Percentiles rank a stretch among this genome's conserved stretches.
Evolutionary conservation across 2,329 filamentous ascomycete genomes (phyloP).

Genomic region (Triangularia verruculosa): DNA sequence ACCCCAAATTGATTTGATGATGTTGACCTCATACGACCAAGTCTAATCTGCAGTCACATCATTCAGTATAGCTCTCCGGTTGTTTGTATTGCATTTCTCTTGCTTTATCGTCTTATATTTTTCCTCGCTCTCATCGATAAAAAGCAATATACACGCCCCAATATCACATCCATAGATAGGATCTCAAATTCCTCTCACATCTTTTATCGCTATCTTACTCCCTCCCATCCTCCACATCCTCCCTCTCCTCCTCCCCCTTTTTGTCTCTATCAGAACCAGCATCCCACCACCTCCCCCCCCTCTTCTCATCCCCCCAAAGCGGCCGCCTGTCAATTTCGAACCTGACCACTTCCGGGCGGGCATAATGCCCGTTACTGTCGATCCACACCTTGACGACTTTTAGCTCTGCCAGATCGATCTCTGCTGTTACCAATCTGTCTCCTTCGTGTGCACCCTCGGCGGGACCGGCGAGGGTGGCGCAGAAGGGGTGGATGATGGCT

Average conservation of each 20-base stretch:
- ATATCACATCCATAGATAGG: too few species aligned
- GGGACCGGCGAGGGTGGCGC: constrained; percentile 30
- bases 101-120: too few species aligned
- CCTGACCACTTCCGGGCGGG: constrained; percentile 26
- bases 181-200: too few species aligned
- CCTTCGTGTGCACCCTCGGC: constrained; percentile 22
- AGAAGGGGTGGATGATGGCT: constrained; percentile 33
- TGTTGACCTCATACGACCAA: too few species aligned
- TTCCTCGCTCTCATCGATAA: too few species aligned
- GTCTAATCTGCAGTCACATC: too few species aligned
- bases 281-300: not conserved
- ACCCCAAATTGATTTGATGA: too few species aligned
- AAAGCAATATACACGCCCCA: too few species aligned
- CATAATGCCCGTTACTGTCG: constrained; percentile 31
- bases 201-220: not conserved
- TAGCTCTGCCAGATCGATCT: constrained; percentile 31
- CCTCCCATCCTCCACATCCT: not conserved
- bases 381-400: constrained; percentile 32
- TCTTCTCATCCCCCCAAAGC: constrained; percentile 21
- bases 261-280: not conserved
- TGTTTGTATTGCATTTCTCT: too few species aligned
- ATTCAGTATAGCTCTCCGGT: too few species aligned
- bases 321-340: not conserved
- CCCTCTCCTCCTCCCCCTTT: not conserved
- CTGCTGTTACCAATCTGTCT: constrained; percentile 28